A percentile compares a stretch with the other conserved stretches of the same genome.
Evolutionary conservation across 2,329 filamentous ascomycete species (phyloP).

Genomic region (Trichoderma brevicompactum): DNA sequence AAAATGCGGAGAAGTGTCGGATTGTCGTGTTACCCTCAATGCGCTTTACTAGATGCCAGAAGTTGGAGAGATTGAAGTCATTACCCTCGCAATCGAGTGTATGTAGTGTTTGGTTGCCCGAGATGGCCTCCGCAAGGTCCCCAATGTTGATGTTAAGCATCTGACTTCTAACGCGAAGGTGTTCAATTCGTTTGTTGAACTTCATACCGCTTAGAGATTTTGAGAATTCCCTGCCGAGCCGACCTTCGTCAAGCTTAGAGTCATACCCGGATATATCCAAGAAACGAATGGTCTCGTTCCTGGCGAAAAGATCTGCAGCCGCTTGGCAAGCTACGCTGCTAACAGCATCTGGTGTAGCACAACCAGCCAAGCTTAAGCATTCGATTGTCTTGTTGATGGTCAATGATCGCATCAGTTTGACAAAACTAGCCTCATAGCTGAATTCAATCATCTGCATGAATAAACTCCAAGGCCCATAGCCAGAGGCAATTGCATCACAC

Average conservation of each 20-base stretch:
- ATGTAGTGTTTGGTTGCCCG: slow-evolving; percentile 52
- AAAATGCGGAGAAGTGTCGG: slow-evolving; percentile 51
- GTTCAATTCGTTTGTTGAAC: slow-evolving; percentile 50
- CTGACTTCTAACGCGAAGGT: slow-evolving; percentile 61
- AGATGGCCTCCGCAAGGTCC: slow-evolving; percentile 55
- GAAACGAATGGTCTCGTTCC: slow-evolving; percentile 56
- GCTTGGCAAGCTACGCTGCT: slow-evolving; percentile 54
- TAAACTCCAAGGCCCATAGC: slow-evolving; percentile 54
- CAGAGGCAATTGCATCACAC: slow-evolving; percentile 52
- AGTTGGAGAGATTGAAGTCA: slow-evolving; percentile 57
- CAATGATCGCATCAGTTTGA: slow-evolving; percentile 55
- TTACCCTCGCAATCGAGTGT: slow-evolving; percentile 61
- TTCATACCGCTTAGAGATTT: slow-evolving; percentile 54
- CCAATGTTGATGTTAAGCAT: slow-evolving; percentile 59
- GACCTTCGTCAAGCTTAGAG: slow-evolving; percentile 61
- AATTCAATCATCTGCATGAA: slow-evolving; percentile 64
- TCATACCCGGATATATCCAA: slow-evolving; percentile 62
- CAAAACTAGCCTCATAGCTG: slow-evolving; percentile 54
- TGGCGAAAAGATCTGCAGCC: slow-evolving; percentile 56
- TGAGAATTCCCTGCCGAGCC: slow-evolving; percentile 58
- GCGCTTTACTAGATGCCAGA: slow-evolving; percentile 52
- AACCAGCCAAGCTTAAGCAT: slow-evolving; percentile 59
- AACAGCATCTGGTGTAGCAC: slow-evolving; percentile 53
- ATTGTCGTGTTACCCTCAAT: slow-evolving; percentile 50
- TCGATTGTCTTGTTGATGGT: slow-evolving; percentile 55